Conservation (phyloP, 345 rosid genomes). For the Arabidopsis thaliana region DNA sequence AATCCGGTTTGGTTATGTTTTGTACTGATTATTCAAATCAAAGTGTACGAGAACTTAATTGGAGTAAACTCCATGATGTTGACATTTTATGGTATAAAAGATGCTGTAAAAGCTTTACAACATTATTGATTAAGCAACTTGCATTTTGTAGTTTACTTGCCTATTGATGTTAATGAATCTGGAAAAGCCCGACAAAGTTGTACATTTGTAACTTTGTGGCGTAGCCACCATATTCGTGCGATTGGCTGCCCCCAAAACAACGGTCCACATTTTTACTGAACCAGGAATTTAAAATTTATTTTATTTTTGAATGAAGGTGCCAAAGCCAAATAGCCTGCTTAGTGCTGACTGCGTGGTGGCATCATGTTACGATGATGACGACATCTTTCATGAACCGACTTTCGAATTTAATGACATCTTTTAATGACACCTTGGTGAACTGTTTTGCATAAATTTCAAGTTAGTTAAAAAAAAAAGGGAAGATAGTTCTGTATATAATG, state of each 20-base stretch:
- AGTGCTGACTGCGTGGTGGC: slow-evolving; percentile 10
- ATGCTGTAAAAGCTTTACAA: background rate
- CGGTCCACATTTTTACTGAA: slow-evolving; percentile 32
- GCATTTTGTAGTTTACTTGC: slow-evolving; percentile 14
- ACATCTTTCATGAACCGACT: slow-evolving; percentile 26
- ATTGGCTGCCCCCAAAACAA: slow-evolving; percentile 29
- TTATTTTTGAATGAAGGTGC: background rate
- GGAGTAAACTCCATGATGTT: slow-evolving; percentile 30
- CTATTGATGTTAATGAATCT: slow-evolving; percentile 7
- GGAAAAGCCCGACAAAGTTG: slow-evolving; percentile 30
- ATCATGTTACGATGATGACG: slow-evolving; percentile 43
- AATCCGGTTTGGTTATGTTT: slow-evolving; percentile 2
- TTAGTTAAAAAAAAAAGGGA: too few relatives aligned
- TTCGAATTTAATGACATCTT: background rate
- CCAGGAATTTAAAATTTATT: background rate
- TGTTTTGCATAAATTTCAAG: too few relatives aligned
- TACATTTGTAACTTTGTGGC: slow-evolving; percentile 32
- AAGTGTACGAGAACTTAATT: background rate
- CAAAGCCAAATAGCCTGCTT: background rate
- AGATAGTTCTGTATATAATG: too few relatives aligned
- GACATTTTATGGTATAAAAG: background rate
- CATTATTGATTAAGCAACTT: background rate
- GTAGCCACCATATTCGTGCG: slow-evolving; percentile 1
- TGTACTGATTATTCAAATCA: background rate
- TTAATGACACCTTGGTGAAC: too few relatives aligned